These are phyloP conservation scores for Mycena albidolilacea DNA, from an alignment of 768 basidiomycete species.

Conservation along the genomic window DNA sequence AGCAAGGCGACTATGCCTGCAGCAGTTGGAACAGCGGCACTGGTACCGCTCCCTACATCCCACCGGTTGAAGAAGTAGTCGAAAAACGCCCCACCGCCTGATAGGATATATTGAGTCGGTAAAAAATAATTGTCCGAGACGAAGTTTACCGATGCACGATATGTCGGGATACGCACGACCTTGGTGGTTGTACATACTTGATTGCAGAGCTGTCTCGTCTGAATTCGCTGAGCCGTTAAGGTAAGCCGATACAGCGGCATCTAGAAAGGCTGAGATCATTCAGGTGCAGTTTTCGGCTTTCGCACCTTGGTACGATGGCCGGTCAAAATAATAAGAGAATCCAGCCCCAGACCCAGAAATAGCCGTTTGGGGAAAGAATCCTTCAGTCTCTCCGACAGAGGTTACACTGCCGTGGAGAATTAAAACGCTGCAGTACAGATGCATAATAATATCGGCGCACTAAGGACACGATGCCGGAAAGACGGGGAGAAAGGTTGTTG, in stretches of 20 bases:
- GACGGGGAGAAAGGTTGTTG: constrained; percentile 50
- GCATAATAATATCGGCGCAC: constrained; percentile 29
- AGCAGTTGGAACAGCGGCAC: constrained; percentile 53
- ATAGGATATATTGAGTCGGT: neutral
- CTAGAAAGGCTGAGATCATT: constrained; percentile 7
- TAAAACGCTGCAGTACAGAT: neutral
- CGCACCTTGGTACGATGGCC: constrained; percentile 53
- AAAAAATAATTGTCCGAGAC: constrained; percentile 44
- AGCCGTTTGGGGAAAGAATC: neutral
- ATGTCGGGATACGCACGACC: constrained; percentile 56
- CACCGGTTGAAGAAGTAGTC: constrained; percentile 50
- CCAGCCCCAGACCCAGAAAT: constrained; percentile 51
- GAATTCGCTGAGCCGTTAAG: constrained; percentile 37
- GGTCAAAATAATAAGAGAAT: constrained; percentile 57
- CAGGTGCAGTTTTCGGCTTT: constrained; percentile 15
- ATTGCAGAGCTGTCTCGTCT: constrained; percentile 42
- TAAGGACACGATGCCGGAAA: constrained; percentile 41
- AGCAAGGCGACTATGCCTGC: constrained; percentile 58
- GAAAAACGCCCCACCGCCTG: constrained; percentile 47
- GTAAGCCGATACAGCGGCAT: constrained; percentile 40
- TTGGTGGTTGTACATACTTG: constrained; percentile 50
- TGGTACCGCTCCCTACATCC: constrained; percentile 53
- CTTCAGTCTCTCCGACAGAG: constrained; percentile 27
- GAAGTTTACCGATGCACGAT: constrained; percentile 45
- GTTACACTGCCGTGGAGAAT: constrained; percentile 31